phyloP scores from a whole-genome alignment of 2,329 filamentous ascomycete species.

The Xylaria hypoxylon region DNA sequence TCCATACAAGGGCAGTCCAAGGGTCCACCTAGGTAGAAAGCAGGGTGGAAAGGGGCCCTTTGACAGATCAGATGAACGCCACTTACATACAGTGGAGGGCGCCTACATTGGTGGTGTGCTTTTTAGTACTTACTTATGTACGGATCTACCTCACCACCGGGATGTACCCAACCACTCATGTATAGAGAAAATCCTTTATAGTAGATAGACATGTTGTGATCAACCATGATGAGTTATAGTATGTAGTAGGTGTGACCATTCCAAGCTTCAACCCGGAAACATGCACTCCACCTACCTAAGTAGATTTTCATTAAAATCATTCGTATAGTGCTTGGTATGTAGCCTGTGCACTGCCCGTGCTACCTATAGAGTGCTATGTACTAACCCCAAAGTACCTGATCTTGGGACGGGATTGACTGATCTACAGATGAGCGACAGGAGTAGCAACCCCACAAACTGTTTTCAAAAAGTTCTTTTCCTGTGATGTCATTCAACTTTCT shows the following conservation, averaged over 20 bases:
- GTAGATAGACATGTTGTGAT: background rate
- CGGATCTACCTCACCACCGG: background rate
- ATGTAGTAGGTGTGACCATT: background rate
- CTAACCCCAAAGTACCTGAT: background rate
- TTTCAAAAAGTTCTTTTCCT: background rate
- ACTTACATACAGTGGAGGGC: background rate
- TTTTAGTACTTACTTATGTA: background rate
- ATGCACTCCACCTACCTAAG: conserved; percentile 3
- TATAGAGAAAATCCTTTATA: background rate
- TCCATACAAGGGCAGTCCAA: too few species aligned
- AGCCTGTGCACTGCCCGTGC: too few species aligned
- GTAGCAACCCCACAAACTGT: background rate
- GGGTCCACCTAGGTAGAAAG: background rate
- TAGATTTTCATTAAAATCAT: background rate
- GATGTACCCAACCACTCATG: background rate
- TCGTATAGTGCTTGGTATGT: too few species aligned
- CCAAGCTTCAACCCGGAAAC: background rate
- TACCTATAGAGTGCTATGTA: too few species aligned
- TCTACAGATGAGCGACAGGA: conserved; percentile 4
- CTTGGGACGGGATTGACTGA: conserved; percentile 9
- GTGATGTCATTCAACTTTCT: conserved; percentile 24
- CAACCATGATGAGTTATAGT: background rate
- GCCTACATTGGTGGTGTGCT: background rate
- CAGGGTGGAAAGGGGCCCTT: conserved; percentile 22
- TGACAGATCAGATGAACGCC: conserved; percentile 33